A percentile compares a stretch with the other conserved stretches of the same genome.
These are phyloP conservation scores for Penicillium sp. DNA, from an alignment of 2,329 filamentous ascomycete genomes.

Conservation along the genomic window DNA sequence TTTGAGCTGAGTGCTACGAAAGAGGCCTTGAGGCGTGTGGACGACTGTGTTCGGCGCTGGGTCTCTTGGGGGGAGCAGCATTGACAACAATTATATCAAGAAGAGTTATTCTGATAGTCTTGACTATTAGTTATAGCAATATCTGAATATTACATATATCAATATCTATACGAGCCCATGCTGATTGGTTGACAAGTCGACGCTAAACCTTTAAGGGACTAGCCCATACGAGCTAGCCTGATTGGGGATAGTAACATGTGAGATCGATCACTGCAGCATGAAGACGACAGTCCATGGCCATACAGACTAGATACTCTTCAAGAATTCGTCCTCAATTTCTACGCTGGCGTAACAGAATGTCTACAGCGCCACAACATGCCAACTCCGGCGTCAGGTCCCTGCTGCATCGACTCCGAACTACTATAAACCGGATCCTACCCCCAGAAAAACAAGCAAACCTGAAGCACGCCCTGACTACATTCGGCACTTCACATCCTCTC, in stretches of 20 bases:
- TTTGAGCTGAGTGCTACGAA: conserved; percentile 79
- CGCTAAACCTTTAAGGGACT: neutral
- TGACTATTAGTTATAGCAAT: no score
- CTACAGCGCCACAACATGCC: neutral
- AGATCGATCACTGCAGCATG: no score
- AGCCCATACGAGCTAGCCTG: no score
- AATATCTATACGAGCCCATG: neutral
- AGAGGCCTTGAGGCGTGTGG: conserved; percentile 63
- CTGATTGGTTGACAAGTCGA: neutral
- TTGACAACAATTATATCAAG: conserved; percentile 6
- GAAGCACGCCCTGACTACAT: conserved; percentile 51
- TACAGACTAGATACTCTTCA: neutral
- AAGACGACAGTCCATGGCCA: neutral
- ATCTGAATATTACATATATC: no score
- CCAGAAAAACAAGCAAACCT: conserved; percentile 58
- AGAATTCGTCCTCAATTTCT: neutral
- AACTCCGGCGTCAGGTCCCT: neutral
- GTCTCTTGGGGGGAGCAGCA: conserved; percentile 69
- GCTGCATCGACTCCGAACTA: neutral
- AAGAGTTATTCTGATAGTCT: no score
- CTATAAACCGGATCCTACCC: conserved; percentile 54
- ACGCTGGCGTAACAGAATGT: neutral
- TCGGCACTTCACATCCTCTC: conserved; percentile 63
- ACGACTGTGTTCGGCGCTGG: conserved; percentile 78
- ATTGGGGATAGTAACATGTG: no score